Conservation (phyloP, 495 filamentous ascomycete species). For the Rhypophila decipiens region DNA sequence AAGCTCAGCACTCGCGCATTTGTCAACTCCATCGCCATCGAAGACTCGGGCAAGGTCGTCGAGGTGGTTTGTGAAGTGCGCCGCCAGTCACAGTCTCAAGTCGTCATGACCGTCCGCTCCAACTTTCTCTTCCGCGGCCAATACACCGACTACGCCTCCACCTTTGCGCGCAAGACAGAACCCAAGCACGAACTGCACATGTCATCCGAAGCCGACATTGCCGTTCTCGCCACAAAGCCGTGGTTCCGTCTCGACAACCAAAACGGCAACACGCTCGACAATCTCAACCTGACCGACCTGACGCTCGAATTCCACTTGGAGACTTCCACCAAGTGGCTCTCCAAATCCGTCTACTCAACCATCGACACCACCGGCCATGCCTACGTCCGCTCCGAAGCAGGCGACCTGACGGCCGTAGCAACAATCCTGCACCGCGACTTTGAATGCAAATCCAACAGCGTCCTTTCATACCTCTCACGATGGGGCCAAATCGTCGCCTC, state of each 20-base stretch:
- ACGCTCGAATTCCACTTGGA: not conserved
- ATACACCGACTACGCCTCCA: not conserved
- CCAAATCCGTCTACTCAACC: not conserved
- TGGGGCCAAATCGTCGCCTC: too few relatives aligned
- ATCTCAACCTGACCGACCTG: not conserved
- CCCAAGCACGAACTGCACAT: not conserved
- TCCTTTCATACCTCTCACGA: slow-evolving; percentile 93
- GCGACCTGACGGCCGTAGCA: too few relatives aligned
- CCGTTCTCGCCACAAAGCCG: not conserved
- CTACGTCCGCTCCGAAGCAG: too few relatives aligned
- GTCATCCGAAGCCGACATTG: not conserved
- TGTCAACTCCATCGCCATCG: slow-evolving; percentile 88
- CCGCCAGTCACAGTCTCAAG: slow-evolving; percentile 1
- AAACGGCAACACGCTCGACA: not conserved
- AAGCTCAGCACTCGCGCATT: slow-evolving; percentile 66
- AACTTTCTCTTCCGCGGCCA: not conserved
- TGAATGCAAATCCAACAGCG: slow-evolving; percentile 87
- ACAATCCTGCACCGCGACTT: slow-evolving; percentile 93
- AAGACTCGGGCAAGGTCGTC: slow-evolving; percentile 91
- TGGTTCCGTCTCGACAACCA: not conserved
- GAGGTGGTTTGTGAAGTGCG: slow-evolving; percentile 81
- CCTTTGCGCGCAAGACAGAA: not conserved
- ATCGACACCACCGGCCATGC: not conserved
- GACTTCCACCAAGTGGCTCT: not conserved
- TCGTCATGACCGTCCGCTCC: not conserved